phyloP scores from a whole-genome alignment of 73 alveolate species.

The Stentor coeruleus region DNA sequence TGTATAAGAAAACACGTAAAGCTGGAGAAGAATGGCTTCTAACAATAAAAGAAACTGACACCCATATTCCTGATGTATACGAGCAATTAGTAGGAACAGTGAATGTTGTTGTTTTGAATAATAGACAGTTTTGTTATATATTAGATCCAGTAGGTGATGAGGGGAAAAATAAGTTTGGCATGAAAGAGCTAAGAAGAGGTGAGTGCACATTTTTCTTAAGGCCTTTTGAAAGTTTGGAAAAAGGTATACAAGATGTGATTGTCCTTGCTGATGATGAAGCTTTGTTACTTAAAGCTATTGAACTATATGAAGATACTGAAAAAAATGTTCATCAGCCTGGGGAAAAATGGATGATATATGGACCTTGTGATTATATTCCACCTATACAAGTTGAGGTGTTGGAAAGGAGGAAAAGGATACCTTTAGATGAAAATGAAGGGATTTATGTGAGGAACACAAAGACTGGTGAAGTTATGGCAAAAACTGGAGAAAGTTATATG shows the following conservation, averaged over 20 bases:
- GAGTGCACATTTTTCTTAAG: conserved; percentile 55
- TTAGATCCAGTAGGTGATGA: conserved; percentile 53
- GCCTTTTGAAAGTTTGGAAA: conserved; percentile 55
- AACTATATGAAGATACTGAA: conserved; percentile 35
- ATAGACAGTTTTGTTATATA: conserved; percentile 52
- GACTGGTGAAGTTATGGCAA: conserved; percentile 68
- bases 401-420: conserved; percentile 59
- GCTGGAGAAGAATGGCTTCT: conserved; percentile 77
- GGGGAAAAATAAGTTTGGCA: conserved; percentile 51
- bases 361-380: conserved; percentile 70
- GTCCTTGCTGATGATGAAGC: conserved; percentile 71
- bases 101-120: conserved; percentile 39
- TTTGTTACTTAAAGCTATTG: conserved; percentile 48
- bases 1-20: conserved; percentile 54
- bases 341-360: conserved; percentile 61
- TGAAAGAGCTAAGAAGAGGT: conserved; percentile 49
- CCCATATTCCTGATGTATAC: conserved; percentile 54
- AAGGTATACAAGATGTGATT: conserved; percentile 36
- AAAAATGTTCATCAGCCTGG: conserved; percentile 47
- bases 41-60: conserved; percentile 49
- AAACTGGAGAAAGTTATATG: conserved; percentile 60
- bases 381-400: conserved; percentile 44
- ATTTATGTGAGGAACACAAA: conserved; percentile 55
- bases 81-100: conserved; percentile 42
- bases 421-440: conserved; percentile 73